Percentiles rank a stretch among this genome's conserved stretches.
phyloP scores from a whole-genome alignment of 2,329 filamentous ascomycete species.

The Monilinia laxa region DNA sequence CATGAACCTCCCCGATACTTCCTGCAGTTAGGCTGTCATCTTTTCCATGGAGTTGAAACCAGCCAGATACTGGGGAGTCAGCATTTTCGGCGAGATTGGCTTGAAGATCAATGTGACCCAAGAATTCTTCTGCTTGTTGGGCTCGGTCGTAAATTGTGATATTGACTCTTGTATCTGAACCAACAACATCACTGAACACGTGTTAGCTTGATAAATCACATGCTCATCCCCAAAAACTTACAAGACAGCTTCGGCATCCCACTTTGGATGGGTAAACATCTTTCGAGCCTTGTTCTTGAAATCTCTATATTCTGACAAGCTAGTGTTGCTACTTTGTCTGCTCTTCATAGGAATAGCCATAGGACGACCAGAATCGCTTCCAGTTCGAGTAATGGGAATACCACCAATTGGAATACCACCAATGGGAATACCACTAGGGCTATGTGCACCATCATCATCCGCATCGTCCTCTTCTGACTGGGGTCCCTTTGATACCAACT shows the following conservation, averaged over 20 bases:
- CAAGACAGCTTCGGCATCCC: slow-evolving; percentile 96
- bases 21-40: slow-evolving; percentile 60
- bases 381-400: slow-evolving; percentile 65
- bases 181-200: slow-evolving; percentile 77
- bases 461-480: slow-evolving; percentile 61
- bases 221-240: slow-evolving; percentile 51
- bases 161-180: slow-evolving; percentile 84
- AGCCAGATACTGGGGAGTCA: slow-evolving; percentile 73
- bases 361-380: slow-evolving; percentile 77
- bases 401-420: slow-evolving; percentile 46
- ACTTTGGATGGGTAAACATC: slow-evolving; percentile 79
- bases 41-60: slow-evolving; percentile 79
- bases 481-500: slow-evolving; percentile 89
- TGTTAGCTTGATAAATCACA: slow-evolving; percentile 27
- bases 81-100: slow-evolving; percentile 64
- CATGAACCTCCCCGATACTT: slow-evolving; percentile 78
- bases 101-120: slow-evolving; percentile 84
- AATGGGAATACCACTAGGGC: slow-evolving; percentile 42
- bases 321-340: slow-evolving; percentile 94
- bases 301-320: slow-evolving; percentile 64
- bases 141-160: slow-evolving; percentile 89
- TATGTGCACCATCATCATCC: slow-evolving; percentile 57
- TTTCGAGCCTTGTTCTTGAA: slow-evolving; percentile 56
- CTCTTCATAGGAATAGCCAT: slow-evolving; percentile 96
- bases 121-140: slow-evolving; percentile 79